These are phyloP conservation scores for Yamadazyma atlantica DNA, from an alignment of 1,139 yeast species.

Conservation along the genomic window DNA sequence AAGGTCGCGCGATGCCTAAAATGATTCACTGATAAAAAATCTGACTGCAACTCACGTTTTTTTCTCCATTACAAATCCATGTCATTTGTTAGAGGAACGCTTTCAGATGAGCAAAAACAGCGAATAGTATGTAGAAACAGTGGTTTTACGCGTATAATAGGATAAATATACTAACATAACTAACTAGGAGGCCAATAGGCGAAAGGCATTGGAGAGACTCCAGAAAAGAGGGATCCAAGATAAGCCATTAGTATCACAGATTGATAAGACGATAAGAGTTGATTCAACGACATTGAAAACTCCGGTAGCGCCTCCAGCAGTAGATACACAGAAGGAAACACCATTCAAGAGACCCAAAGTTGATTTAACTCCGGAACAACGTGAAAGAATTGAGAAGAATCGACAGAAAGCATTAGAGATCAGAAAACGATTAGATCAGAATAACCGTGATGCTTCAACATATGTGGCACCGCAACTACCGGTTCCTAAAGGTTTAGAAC, in stretches of 20 bases:
- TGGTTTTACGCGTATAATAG: neutral
- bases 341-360: constrained; percentile 21
- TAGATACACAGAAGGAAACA: constrained; percentile 6
- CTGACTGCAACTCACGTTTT: no score
- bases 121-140: constrained; percentile 23
- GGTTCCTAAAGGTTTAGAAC: constrained; percentile 11
- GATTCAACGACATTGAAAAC: constrained; percentile 11
- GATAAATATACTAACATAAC: constrained; percentile 14
- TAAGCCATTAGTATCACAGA: constrained; percentile 14
- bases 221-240: constrained; percentile 38
- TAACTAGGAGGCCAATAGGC: constrained; percentile 59
- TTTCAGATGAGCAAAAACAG: constrained; percentile 27
- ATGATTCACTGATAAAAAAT: neutral
- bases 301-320: constrained; percentile 12
- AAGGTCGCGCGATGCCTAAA: neutral
- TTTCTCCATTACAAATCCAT: constrained; percentile 10
- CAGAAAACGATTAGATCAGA: constrained; percentile 35
- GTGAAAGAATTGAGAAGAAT: constrained; percentile 53
- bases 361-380: constrained; percentile 53
- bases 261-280: constrained; percentile 14
- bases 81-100: constrained; percentile 22
- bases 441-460: constrained; percentile 29
- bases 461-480: constrained; percentile 12
- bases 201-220: constrained; percentile 57
- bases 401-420: constrained; percentile 59